Base-by-base conservation (phyloP, 1,284 basidiomycete genomes). In the Cronartium quercuum region DNA sequence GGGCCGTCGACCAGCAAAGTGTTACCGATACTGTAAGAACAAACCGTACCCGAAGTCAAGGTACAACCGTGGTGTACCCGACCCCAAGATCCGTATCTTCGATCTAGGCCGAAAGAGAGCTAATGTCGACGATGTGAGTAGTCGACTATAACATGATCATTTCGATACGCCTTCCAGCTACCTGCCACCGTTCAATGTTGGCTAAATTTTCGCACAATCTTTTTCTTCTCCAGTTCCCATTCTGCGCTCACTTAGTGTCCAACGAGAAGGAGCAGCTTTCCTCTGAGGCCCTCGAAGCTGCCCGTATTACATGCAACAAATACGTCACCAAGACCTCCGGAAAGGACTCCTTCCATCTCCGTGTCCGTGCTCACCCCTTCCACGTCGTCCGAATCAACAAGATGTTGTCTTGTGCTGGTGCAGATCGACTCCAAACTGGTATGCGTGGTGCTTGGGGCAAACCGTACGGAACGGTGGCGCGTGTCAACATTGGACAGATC, bases 401-500 rank as follows among this genome's bases (percentile, higher is more conserved):
- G 90, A 98, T 97, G 92, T 92, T 98, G 87, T 92, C 91, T 77
- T 97, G 95, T 84, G 95, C 95, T 80, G 95, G 95, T 83, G 94
- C 95, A 81, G 95, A 98, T 94, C 87, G 90, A 84, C 89, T 94
- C 80, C 94, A 98, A 84, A 96, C 95, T 76, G 95, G 95, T 85
- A 98, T 98, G 95, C 92, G 95, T 86, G 95, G 95, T 81, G 95
- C 95, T 77, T 98, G 94, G 94, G 95, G 95, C 81, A 97, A 98
- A 86, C 94, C 95, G 66, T 98, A 96, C 84, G 95, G 94, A 79
- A 91, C 89, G 44, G 92, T 92, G 78, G 93, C 92, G 68, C 91
- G 93, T 83, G 93, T 96, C 79, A 88, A 94, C 88, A 98, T 97
- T 81, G 95, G 95, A 78, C 94, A 98, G 86, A 89, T 97, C 83